Evolutionary conservation across 2,329 filamentous ascomycete species (phyloP).

Genomic region (Talaromyces atroroseus): DNA sequence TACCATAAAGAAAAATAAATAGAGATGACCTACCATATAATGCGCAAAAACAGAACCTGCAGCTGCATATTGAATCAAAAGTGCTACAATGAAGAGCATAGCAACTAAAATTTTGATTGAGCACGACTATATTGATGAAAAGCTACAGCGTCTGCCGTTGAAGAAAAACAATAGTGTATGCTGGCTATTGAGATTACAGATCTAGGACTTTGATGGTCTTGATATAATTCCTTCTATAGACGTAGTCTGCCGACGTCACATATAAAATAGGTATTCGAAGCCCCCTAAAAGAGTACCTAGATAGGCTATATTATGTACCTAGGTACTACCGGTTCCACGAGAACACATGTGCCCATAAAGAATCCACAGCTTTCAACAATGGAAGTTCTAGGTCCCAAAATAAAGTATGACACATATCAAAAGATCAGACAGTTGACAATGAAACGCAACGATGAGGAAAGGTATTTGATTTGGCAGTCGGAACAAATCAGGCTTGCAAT

Average conservation of each 20-base stretch:
- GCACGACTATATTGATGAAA: not conserved
- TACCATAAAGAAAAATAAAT: no score
- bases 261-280: not conserved
- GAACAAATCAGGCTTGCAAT: not conserved
- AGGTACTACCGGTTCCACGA: not conserved
- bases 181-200: not conserved
- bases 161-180: not conserved
- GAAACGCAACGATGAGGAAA: conserved; percentile 1
- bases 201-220: not conserved
- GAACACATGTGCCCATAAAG: not conserved
- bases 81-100: not conserved
- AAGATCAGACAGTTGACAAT: not conserved
- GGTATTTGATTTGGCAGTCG: not conserved
- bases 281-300: no score
- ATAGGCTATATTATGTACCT: no score
- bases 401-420: not conserved
- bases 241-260: not conserved
- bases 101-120: not conserved
- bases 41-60: conserved; percentile 14
- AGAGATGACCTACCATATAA: conserved; percentile 14
- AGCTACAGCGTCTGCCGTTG: not conserved
- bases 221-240: not conserved
- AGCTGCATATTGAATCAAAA: conserved; percentile 1
- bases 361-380: not conserved
- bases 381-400: not conserved